Base-by-base conservation (phyloP, 2,329 filamentous ascomycete genomes). In the Teratosphaeriaceae sp. region DNA sequence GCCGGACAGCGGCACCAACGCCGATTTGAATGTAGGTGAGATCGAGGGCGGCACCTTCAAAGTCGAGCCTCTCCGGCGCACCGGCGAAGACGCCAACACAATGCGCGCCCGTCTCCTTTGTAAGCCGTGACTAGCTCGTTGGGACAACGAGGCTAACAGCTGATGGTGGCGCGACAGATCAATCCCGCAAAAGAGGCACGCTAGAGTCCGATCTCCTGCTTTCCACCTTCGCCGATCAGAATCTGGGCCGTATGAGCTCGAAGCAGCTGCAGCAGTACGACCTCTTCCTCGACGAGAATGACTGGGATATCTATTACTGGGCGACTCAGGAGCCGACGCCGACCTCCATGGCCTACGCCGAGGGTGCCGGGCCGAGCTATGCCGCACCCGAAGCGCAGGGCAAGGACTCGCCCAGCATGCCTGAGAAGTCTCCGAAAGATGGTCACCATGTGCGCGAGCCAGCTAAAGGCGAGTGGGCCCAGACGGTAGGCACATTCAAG, bases 281-380 rank as follows among this genome's bases (percentile, higher is more conserved):
- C 65, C 72, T 76, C 21, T 94, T 98, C 72, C 80, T 98, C 44
- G 92, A 98, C 67, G 92, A 98, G 70, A 98, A 98, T 67, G 92
- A 98, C 71, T 98, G 92, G 92, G 92, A 98, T 65, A 96, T 98
- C 49, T 98, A 98, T 75, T 98, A 98, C 75, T 98, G 92, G 92
- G 88, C 86, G 3, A 98, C 92, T 13, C 92, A 98, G 67, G 81
- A 88, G 55, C 74, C 82, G 11, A 69, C 76, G 3, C 69, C 73
- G 1, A 76, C 76, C n/a, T 75, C 79, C 24, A 65, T 72, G 41
- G 72, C 78, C 44, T 72, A 72, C 36, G 73, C 75, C 4, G 75
- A 79, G 52, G 73, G 75, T 21, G 69, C 65, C 20, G 66, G 66
- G n/a, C 58, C 66, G 2, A 65, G 65, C 11, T 50, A 65, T 47